These are phyloP conservation scores for Yarrowia hollandica DNA, from an alignment of 805 yeast genomes.

Conservation along the genomic window DNA sequence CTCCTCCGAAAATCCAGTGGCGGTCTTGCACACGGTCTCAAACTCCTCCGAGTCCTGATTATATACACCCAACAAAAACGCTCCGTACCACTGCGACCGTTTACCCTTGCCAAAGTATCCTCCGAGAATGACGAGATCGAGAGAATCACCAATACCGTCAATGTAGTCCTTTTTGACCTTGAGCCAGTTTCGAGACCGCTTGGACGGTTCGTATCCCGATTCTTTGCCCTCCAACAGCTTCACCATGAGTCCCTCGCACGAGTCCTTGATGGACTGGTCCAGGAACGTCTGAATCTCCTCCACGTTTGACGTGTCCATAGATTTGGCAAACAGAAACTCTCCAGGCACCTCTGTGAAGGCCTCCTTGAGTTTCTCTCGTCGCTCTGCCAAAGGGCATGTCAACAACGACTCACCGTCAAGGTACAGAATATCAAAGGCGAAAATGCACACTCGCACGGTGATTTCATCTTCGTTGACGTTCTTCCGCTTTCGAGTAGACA, in stretches of 20 bases:
- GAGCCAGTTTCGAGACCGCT: constrained; percentile 92
- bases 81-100: constrained; percentile 93
- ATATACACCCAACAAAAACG: constrained; percentile 85
- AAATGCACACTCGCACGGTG: constrained; percentile 86
- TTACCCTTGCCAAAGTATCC: constrained; percentile 94
- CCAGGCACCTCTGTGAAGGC: constrained; percentile 66
- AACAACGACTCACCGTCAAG: constrained; percentile 72
- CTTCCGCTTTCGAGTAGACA: constrained; percentile 91
- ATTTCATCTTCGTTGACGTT: constrained; percentile 86
- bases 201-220: constrained; percentile 88
- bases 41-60: constrained; percentile 89
- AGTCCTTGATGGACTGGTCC: constrained; percentile 83
- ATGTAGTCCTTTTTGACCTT: constrained; percentile 93
- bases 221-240: constrained; percentile 81
- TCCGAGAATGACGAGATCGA: constrained; percentile 90
- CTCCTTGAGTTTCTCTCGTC: constrained; percentile 61
- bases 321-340: constrained; percentile 77
- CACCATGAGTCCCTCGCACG: constrained; percentile 97
- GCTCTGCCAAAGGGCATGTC: constrained; percentile 62
- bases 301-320: constrained; percentile 64
- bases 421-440: constrained; percentile 84
- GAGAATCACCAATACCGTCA: constrained; percentile 93
- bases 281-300: constrained; percentile 78
- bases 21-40: constrained; percentile 95
- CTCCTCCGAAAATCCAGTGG: constrained; percentile 95